Conservation (phyloP, 441 rosid species). For the Bruguiera hainesii region DNA sequence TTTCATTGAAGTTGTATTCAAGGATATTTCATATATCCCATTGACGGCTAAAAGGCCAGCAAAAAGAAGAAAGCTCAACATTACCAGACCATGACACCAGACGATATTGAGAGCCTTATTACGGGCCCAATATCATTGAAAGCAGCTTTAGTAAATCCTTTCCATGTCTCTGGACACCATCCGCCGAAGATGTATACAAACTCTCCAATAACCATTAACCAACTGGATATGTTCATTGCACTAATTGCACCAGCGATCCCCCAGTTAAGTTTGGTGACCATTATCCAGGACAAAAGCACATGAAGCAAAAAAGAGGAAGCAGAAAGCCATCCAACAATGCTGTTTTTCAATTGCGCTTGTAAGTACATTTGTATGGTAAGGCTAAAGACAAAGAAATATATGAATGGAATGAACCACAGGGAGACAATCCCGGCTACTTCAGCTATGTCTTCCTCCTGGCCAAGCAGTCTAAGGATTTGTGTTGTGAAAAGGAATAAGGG, state of each 20-base stretch:
- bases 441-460: slow-evolving; percentile 48
- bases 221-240: slow-evolving; percentile 40
- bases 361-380: slow-evolving; percentile 57
- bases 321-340: slow-evolving; percentile 43
- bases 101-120: slow-evolving; percentile 62
- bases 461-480: slow-evolving; percentile 45
- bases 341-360: slow-evolving; percentile 64
- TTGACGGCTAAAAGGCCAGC: too few species aligned
- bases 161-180: slow-evolving; percentile 71
- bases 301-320: slow-evolving; percentile 37
- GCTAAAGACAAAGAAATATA: slow-evolving; percentile 35
- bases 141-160: slow-evolving; percentile 53
- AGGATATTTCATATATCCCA: too few species aligned
- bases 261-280: slow-evolving; percentile 38
- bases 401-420: slow-evolving; percentile 55
- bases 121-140: slow-evolving; percentile 48
- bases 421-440: slow-evolving; percentile 40
- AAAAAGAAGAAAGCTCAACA: not conserved
- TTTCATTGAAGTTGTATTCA: too few species aligned
- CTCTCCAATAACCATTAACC: slow-evolving; percentile 41
- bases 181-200: slow-evolving; percentile 60
- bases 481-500: slow-evolving; percentile 46
- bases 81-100: slow-evolving; percentile 77
- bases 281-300: slow-evolving; percentile 49
- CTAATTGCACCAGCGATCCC: slow-evolving; percentile 65